A percentile compares a stretch with the other conserved stretches of the same genome.
These are phyloP conservation scores for Colletotrichum sp. DNA, from an alignment of 2,329 filamentous ascomycete species.

Conservation along the genomic window DNA sequence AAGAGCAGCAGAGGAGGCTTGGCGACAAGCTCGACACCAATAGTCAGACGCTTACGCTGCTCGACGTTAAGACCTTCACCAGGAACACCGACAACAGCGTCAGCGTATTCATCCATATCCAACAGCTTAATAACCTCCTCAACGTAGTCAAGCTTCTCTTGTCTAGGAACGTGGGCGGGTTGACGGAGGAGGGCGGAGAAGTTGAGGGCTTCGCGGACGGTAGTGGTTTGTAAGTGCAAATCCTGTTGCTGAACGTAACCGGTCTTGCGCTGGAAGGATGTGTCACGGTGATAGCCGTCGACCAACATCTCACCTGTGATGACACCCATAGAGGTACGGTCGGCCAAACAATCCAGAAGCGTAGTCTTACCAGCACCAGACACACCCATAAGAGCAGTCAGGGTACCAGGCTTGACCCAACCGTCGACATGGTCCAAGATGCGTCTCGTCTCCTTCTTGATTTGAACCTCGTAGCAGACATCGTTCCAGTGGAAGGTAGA, in stretches of 20 bases:
- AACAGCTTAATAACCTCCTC: constrained; percentile 89
- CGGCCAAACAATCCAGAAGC: constrained; percentile 83
- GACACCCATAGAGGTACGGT: constrained; percentile 86
- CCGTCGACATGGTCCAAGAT: constrained; percentile 88
- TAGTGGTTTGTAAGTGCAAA: constrained; percentile 82
- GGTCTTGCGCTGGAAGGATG: constrained; percentile 88
- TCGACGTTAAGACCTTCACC: constrained; percentile 82
- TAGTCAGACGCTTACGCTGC: constrained; percentile 79
- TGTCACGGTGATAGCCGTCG: constrained; percentile 69
- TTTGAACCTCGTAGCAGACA: constrained; percentile 78
- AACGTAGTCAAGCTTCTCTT: constrained; percentile 86
- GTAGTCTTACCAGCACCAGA: constrained; percentile 96
- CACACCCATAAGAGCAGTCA: constrained; percentile 91
- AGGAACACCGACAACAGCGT: constrained; percentile 88
- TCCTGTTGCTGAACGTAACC: constrained; percentile 95
- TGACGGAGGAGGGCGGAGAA: constrained; percentile 89
- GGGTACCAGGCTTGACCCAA: constrained; percentile 90
- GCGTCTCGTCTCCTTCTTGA: constrained; percentile 75
- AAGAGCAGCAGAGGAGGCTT: constrained; percentile 90
- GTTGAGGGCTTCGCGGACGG: constrained; percentile 84
- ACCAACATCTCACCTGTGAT: constrained; percentile 82
- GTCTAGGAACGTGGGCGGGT: constrained; percentile 70
- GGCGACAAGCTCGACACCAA: constrained; percentile 93
- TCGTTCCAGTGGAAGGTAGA: constrained; percentile 87
- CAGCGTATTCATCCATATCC: constrained; percentile 89